Evolutionary conservation across 1,284 basidiomycete species (phyloP).

Genomic region (Heterobasidion annosum): DNA sequence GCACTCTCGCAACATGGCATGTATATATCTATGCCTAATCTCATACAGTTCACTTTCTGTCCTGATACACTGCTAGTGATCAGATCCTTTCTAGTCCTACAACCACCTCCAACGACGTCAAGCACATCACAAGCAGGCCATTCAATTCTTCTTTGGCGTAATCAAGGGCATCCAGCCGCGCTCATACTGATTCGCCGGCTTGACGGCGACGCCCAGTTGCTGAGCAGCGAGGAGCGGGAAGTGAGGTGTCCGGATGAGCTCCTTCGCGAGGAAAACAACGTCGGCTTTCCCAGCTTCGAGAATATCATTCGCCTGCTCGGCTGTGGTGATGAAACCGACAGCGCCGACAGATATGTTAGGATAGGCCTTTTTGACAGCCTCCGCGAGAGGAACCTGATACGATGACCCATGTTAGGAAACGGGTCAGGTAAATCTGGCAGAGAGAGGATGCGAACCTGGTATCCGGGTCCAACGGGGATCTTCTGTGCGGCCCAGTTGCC

Average conservation of each 20-base stretch:
- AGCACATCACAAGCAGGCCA: background rate
- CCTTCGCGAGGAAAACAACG: slow-evolving; percentile 60
- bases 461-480: slow-evolving; percentile 51
- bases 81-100: too few relatives aligned
- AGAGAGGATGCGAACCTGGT: slow-evolving; percentile 38
- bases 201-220: slow-evolving; percentile 47
- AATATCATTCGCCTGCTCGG: slow-evolving; percentile 57
- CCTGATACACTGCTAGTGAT: too few relatives aligned
- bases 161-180: slow-evolving; percentile 47
- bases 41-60: too few relatives aligned
- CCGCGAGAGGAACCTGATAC: slow-evolving; percentile 58
- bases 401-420: background rate
- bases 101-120: too few relatives aligned
- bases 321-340: slow-evolving; percentile 70
- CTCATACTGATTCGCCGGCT: slow-evolving; percentile 59
- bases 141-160: slow-evolving; percentile 14
- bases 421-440: background rate
- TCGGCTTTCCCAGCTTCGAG: slow-evolving; percentile 61
- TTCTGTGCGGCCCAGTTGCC: slow-evolving; percentile 60
- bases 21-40: too few relatives aligned
- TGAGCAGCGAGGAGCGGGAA: slow-evolving; percentile 47
- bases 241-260: slow-evolving; percentile 51
- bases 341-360: slow-evolving; percentile 48
- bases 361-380: slow-evolving; percentile 55
- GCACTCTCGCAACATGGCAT: too few relatives aligned